These are phyloP conservation scores for Sphagnum contortum DNA, from an alignment of 225 moss, liverwort and hornwort species.

Conservation along the genomic window DNA sequence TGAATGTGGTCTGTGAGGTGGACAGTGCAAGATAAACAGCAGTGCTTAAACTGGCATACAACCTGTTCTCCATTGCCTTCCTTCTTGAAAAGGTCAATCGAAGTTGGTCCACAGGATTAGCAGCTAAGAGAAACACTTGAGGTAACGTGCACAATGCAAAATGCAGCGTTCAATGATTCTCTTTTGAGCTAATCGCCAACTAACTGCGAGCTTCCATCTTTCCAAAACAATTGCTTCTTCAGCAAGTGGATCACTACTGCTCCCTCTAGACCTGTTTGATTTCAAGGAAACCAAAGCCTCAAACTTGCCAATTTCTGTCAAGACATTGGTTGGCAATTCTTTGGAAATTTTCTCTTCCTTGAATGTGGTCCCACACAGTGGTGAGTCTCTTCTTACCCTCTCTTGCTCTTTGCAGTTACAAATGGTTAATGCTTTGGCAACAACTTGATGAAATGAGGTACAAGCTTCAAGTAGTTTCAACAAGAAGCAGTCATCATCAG, in stretches of 20 bases:
- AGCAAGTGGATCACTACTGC: neutral
- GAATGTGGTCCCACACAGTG: too few relatives aligned
- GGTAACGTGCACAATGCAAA: conserved; percentile 26
- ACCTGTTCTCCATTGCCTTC: too few relatives aligned
- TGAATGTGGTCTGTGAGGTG: too few relatives aligned
- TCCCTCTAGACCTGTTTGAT: neutral
- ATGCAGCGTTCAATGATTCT: conserved; percentile 43
- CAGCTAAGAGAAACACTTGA: neutral
- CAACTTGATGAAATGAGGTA: conserved; percentile 4
- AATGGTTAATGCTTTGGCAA: too few relatives aligned
- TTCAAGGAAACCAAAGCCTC: conserved; percentile 1
- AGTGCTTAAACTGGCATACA: too few relatives aligned
- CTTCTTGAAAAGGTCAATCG: too few relatives aligned
- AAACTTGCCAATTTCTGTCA: conserved; percentile 3
- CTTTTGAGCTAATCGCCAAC: conserved; percentile 79
- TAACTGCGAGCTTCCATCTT: conserved; percentile 79
- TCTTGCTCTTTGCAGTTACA: too few relatives aligned
- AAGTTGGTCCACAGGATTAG: too few relatives aligned
- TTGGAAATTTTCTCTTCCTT: neutral
- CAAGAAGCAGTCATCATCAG: conserved; percentile 39
- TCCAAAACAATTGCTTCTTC: conserved; percentile 31
- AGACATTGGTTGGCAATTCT: neutral
- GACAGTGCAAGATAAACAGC: too few relatives aligned
- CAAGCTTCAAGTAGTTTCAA: conserved; percentile 14
- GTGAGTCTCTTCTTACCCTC: too few relatives aligned